Conservation (phyloP, 2,329 filamentous ascomycete genomes). For the Alternaria panax region DNA sequence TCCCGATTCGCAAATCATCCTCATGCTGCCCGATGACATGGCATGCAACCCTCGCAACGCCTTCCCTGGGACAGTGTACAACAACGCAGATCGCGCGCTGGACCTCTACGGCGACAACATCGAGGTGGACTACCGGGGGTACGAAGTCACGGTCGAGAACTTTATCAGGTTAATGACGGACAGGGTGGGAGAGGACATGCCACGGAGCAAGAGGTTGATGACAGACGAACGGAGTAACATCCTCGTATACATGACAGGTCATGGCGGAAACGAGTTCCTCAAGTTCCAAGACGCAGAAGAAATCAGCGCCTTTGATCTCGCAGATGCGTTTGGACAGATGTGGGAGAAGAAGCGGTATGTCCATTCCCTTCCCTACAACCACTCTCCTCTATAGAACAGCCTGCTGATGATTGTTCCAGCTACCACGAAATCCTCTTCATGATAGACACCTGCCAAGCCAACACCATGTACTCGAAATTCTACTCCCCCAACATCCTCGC, state of each 20-base stretch:
- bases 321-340: slow-evolving; percentile 99
- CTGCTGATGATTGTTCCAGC: slow-evolving; percentile 51
- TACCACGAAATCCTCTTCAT: slow-evolving; percentile 99
- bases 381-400: background rate
- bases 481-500: slow-evolving; percentile 99
- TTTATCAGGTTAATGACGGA: slow-evolving; percentile 96
- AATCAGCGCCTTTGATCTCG: slow-evolving; percentile 93
- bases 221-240: slow-evolving; percentile 98
- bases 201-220: slow-evolving; percentile 88
- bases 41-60: slow-evolving; percentile 98
- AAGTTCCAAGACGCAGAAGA: slow-evolving; percentile 99
- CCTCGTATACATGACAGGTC: slow-evolving; percentile 98
- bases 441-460: slow-evolving; percentile 99
- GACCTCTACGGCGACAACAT: slow-evolving; percentile 99
- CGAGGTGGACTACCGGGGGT: slow-evolving; percentile 96
- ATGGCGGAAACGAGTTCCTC: slow-evolving; percentile 95
- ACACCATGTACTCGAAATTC: slow-evolving; percentile 98
- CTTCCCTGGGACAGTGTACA: slow-evolving; percentile 97
- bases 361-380: background rate
- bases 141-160: slow-evolving; percentile 98
- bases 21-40: slow-evolving; percentile 99
- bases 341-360: slow-evolving; percentile 96
- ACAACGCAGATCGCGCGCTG: slow-evolving; percentile 93
- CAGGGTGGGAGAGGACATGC: slow-evolving; percentile 91
- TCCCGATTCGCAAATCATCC: slow-evolving; percentile 97